Base-by-base conservation (phyloP, 2,329 filamentous ascomycete species). In the Lachnellula hyalina region DNA sequence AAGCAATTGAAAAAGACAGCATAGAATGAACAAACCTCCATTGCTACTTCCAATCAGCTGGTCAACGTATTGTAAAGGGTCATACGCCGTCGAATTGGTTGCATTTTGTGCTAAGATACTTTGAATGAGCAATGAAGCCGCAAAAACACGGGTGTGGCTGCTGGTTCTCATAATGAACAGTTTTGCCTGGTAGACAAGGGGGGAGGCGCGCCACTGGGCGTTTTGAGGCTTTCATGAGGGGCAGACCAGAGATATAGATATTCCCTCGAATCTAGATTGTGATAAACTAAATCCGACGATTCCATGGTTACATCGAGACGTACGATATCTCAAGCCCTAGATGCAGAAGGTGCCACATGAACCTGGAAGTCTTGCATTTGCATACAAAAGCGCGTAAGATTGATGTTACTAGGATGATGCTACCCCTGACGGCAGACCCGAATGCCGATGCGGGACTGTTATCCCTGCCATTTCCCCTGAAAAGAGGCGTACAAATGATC, bases 41-140 rank as follows among this genome's bases (percentile, higher is more conserved):
- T 80, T 77, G 12, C 70, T 74, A 25, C 77, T 79, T 46, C 80
- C 80, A 56, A 83, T 82, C 5, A 82, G 69, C 19, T 78, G 79
- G 62, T 83, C 67, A 44, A 77, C 69, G 60, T 72, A 73, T 40
- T 73, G 61, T 25, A 77, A 60, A 6, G 72, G 66, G 60, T 75
- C 72, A 42, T 65, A 67, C 11, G 28, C 28, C 28, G 59, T 59
- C 15, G 42, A 15, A 41, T 53, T 50, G 25, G 51, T 62, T 56
- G 42, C 44, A 53, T 61, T 61, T 44, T 64, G 63, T 21, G 60
- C 57, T 0, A 12, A 41, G 17, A 49, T 48, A 49, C 38, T 19
- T 23, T 15, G 14, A 9, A 48, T n/a, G 19, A 53, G n/a, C 7
- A 56, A 34, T 12, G 45, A 47, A 35, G 52, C 21, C 21, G 47